A percentile compares a stretch with the other conserved stretches of the same genome.
Evolutionary conservation across 2,329 filamentous ascomycete genomes (phyloP).

Genomic region (Colletotrichum spinosum): DNA sequence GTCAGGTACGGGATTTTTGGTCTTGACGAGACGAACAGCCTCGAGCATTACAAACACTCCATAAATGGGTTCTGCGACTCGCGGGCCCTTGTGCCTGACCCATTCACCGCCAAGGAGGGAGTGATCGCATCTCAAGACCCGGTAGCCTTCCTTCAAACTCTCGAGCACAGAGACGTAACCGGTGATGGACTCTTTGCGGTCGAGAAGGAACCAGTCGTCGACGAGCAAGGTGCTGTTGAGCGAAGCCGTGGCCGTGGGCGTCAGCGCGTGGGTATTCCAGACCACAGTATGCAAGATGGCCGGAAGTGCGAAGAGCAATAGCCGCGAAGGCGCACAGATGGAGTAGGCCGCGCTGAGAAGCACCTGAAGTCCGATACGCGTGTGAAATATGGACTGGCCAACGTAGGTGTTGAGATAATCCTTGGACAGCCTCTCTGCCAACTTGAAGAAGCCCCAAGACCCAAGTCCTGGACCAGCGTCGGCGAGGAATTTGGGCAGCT

Average conservation of each 20-base stretch:
- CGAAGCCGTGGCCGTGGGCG: slow-evolving; percentile 66
- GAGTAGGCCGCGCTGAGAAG: slow-evolving; percentile 74
- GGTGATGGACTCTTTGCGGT: slow-evolving; percentile 86
- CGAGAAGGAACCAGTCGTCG: slow-evolving; percentile 80
- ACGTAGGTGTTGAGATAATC: slow-evolving; percentile 61
- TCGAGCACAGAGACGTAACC: slow-evolving; percentile 94
- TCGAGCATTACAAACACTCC: slow-evolving; percentile 97
- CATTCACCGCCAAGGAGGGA: slow-evolving; percentile 94
- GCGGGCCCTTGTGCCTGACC: slow-evolving; percentile 66
- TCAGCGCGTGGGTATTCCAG: slow-evolving; percentile 79
- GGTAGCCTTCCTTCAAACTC: slow-evolving; percentile 75
- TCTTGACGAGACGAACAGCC: slow-evolving; percentile 84
- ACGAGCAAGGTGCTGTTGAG: slow-evolving; percentile 75
- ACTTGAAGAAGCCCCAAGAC: slow-evolving; percentile 74
- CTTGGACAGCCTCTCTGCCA: slow-evolving; percentile 55
- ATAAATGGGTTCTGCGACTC: slow-evolving; percentile 87
- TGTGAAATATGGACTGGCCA: slow-evolving; percentile 73
- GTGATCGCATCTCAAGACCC: slow-evolving; percentile 92
- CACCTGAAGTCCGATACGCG: slow-evolving; percentile 78
- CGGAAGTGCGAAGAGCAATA: slow-evolving; percentile 75
- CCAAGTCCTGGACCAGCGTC: slow-evolving; percentile 75
- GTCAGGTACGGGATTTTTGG: slow-evolving; percentile 65
- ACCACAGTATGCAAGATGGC: slow-evolving; percentile 78
- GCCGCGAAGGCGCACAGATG: slow-evolving; percentile 74
- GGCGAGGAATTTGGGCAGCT: slow-evolving; percentile 66